Evolutionary conservation across 202 grass and related monocot species (phyloP).

Genomic region (Zizania palustris): DNA sequence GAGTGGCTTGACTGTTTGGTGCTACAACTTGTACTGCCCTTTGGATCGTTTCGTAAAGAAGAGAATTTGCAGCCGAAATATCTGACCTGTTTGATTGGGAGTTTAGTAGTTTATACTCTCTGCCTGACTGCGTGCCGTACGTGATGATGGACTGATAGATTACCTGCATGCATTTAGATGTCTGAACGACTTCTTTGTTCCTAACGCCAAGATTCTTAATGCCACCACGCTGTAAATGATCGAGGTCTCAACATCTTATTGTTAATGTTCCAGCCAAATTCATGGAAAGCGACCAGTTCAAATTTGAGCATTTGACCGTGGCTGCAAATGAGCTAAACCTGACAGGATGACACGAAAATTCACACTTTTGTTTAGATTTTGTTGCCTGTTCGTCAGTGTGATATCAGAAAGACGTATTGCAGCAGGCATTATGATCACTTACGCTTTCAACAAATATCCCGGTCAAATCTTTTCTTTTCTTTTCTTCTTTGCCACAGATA

Average conservation of each 20-base stretch:
- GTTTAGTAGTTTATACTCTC: too few relatives aligned
- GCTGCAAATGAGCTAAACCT: too few relatives aligned
- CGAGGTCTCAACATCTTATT: background rate
- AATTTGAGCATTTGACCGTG: background rate
- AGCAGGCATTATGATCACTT: background rate
- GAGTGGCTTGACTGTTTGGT: background rate
- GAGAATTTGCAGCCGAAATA: background rate
- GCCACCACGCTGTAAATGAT: background rate
- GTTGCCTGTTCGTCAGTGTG: background rate
- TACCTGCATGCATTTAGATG: background rate
- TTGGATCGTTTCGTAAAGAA: background rate
- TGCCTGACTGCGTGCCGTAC: background rate
- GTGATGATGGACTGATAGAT: background rate
- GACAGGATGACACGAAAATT: background rate
- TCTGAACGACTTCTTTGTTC: background rate
- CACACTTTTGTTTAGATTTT: too few relatives aligned
- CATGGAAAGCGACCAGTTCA: conserved; percentile 2
- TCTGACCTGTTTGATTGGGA: background rate
- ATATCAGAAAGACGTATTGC: background rate
- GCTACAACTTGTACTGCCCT: background rate
- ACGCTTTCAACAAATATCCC: background rate
- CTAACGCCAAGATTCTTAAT: too few relatives aligned
- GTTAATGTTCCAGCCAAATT: conserved; percentile 16
- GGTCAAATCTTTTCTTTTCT: conserved; percentile 23
- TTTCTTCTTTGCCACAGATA: conserved; percentile 17